Evolutionary conservation across 163 green algal species (phyloP), one percentile per base, ranked within the genome.

Genomic region (Chlorella variabilis): DNA sequence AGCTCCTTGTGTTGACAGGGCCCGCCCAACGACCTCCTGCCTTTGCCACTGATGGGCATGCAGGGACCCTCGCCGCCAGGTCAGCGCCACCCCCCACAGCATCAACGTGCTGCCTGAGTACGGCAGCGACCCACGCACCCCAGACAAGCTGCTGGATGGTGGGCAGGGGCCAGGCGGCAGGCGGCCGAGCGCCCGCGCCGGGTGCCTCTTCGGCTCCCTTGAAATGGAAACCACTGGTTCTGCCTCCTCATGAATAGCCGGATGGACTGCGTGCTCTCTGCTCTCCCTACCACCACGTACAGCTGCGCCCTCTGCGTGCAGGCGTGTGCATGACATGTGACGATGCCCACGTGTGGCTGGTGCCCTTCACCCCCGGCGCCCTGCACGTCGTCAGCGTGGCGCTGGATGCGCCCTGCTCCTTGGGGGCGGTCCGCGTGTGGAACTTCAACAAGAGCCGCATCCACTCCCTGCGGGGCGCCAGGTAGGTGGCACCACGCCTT

Each of bases 141-240:
- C 80, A 4, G 82, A 87, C 71, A 91, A 85, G 81, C 76, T 91
- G 58, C 34, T 88, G 27, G 87, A 91, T 56, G 80, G 80, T 38
- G 54, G 36, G 59, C 59, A 67, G 38, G n/a, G n/a, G n/a, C n/a
- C n/a, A n/a, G n/a, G n/a, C n/a, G n/a, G n/a, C n/a, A n/a, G n/a
- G n/a, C n/a, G n/a, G n/a, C n/a, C n/a, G n/a, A n/a, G n/a, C n/a
- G n/a, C n/a, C n/a, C n/a, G n/a, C n/a, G n/a, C n/a, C n/a, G 59
- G 6, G 8, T 38, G 59, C 6, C 5, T 13, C 7, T 67, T 18
- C n/a, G 7, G 33, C 11, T 31, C 9, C 11, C 45, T 54, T 54
- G 45, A 11, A 54, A 11, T 54, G n/a, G n/a, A n/a, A n/a, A n/a
- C n/a, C n/a, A n/a, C n/a, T n/a, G n/a, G n/a, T n/a, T n/a, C n/a